These are phyloP conservation scores for Leccinum obscurum DNA, from an alignment of 768 basidiomycete genomes.

Conservation along the genomic window DNA sequence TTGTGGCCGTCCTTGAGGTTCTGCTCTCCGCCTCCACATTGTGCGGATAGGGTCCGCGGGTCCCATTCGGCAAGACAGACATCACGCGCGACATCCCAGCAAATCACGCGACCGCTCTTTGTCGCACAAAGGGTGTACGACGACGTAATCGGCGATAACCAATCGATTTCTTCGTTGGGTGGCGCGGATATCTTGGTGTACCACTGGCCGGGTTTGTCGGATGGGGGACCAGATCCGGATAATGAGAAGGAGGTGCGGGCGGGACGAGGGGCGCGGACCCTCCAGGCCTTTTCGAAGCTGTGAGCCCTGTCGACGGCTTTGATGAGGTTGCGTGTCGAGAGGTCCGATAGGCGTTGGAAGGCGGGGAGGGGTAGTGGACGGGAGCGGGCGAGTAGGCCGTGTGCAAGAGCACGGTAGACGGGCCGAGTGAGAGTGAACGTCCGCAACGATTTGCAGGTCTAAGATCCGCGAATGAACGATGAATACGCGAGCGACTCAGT, in stretches of 20 bases:
- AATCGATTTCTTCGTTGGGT: conserved; percentile 69
- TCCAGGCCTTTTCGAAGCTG: conserved; percentile 63
- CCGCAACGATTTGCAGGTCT: conserved; percentile 65
- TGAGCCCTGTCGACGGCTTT: conserved; percentile 63
- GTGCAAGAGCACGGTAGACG: conserved; percentile 66
- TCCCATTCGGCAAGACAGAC: conserved; percentile 68
- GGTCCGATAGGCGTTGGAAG: conserved; percentile 67
- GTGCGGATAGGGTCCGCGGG: conserved; percentile 36
- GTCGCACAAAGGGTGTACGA: conserved; percentile 77
- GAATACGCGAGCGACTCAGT: not conserved
- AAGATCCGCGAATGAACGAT: not conserved
- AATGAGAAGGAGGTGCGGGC: conserved; percentile 33
- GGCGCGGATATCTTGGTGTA: conserved; percentile 70
- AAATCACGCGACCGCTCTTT: conserved; percentile 72
- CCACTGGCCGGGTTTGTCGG: conserved; percentile 41
- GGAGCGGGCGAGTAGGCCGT: conserved; percentile 61
- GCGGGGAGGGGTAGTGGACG: conserved; percentile 68
- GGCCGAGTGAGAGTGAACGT: conserved; percentile 64
- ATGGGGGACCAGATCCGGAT: conserved; percentile 19
- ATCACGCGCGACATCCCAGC: conserved; percentile 71
- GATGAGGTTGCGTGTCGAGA: conserved; percentile 61
- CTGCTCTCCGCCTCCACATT: conserved; percentile 2
- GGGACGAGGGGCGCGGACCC: conserved; percentile 55
- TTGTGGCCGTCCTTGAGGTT: conserved; percentile 10
- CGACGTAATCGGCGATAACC: conserved; percentile 75